Base-by-base conservation (phyloP, 306 rosid species). In the Gleditsia sinensis region DNA sequence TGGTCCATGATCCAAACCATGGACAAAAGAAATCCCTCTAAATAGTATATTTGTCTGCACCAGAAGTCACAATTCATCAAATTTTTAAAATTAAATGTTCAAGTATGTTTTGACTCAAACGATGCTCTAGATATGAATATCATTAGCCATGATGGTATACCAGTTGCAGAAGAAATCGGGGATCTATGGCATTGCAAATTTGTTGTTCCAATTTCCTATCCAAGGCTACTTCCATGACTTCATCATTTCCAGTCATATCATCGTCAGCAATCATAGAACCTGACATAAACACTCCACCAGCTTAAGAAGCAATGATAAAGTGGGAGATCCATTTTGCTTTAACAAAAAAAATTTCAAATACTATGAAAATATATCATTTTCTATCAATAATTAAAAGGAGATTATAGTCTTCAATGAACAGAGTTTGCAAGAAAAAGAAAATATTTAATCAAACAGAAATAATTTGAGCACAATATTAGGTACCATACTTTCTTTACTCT, bases 131-230 rank as follows among this genome's bases (percentile, higher is more conserved):
- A 43, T 51, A 43, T 36, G 74, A 45, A 63, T 33, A 46, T 54
- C 62, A 60, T 21, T 67, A 53, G 67, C 64, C 78, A 61, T 61
- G 25, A 81, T 69, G 71, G 55, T 71, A 72, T 89, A 94, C 98
- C 84, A 94, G 74, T 84, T 89, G 98, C 79, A 91, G 78, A 72
- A 94, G 98, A 87, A 94, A 94, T 48, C 88, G 89, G 5, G 88
- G 75, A 85, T 91, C 92, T 70, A 94, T 83, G 55, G 97, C 86
- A 78, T 84, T 83, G 81, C 91, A 78, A 50, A 94, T 94, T 84
- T 94, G 96, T 72, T 81, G 83, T 42, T 89, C 88, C 85, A 94
- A 86, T 79, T 88, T 86, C 64, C 71, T 81, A 83, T 89, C 80
- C 85, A 91, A 76, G 51, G 74, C 81, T 33, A 87, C 49, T 74